Conservation (phyloP, 1,284 basidiomycete species). For the Irpex sp. region DNA sequence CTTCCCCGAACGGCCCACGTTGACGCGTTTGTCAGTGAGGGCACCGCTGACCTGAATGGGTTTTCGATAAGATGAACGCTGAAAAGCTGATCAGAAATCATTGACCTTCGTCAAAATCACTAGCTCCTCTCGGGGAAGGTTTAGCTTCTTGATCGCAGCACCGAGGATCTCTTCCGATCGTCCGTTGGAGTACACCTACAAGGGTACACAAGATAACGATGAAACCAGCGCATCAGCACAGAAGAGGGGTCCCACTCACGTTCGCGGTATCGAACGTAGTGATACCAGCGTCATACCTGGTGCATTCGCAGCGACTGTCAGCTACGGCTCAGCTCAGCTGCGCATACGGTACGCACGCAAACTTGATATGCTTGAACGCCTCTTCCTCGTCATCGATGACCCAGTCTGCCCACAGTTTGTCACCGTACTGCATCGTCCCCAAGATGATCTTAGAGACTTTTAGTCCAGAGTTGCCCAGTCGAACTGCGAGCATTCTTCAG, state of each 20-base stretch:
- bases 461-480: conserved; percentile 36
- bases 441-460: conserved; percentile 39
- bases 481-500: conserved; percentile 21
- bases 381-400: conserved; percentile 32
- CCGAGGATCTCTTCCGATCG: conserved; percentile 54
- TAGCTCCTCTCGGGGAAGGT: conserved; percentile 53
- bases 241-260: conserved; percentile 14
- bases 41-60: conserved; percentile 19
- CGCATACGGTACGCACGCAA: conserved; percentile 23
- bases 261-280: conserved; percentile 50
- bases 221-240: not conserved
- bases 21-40: conserved; percentile 6
- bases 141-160: conserved; percentile 51
- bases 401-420: conserved; percentile 30
- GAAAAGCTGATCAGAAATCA: not conserved
- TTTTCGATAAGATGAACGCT: not conserved
- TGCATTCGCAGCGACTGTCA: no score
- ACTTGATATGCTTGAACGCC: conserved; percentile 32
- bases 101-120: conserved; percentile 54
- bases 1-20: conserved; percentile 2
- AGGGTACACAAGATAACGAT: no score
- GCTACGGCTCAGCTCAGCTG: not conserved
- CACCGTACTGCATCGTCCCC: conserved; percentile 36
- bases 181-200: conserved; percentile 35
- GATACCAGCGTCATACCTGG: conserved; percentile 37